Evolutionary conservation across 768 basidiomycete species (phyloP), one percentile per base, ranked within the genome.

Genomic region (Serendipita indica): DNA sequence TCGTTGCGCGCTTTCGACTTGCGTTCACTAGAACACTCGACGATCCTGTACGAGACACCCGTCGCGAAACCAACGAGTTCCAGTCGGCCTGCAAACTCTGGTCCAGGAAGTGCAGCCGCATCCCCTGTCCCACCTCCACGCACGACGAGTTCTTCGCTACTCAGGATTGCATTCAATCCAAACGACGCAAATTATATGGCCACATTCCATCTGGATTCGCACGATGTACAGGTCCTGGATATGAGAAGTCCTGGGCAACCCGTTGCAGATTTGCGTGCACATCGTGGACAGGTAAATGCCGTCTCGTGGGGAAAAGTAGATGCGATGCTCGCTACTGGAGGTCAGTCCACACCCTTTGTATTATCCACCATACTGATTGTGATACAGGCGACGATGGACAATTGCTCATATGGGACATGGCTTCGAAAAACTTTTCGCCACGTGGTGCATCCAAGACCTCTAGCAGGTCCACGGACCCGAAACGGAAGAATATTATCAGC

Each of bases 201-300:
- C 12, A 94, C 92, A 1, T 96, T 97, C 70, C 94, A 97, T 66
- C 85, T 90, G 78, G 92, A 96, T 66, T 88, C 89, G 52, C 70
- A 77, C 18, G 87, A 92, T 65, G 78, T 96, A 2, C 88, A 96
- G 68, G 89, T 99, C 27, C 74, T 99, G 62, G 96, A 99, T 66
- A 97, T 97, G 89, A 81, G 96, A 57, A 88, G 84, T 70, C 96
- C 96, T 1, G 96, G 96, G 1, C 83, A 88, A 62, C 92, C 96
- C 0, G 92, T 97, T 16, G 85, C 92, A 66, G 93, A 98, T 69
- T 73, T 97, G 18, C 79, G 80, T 62, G 91, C 80, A 16, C 94
- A 98, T 67, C 79, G 82, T 58, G 81, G 78, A 28, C 80, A 83
- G 60, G 78, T 97, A 45, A 91, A 92, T 64, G 86, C 86, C 1